phyloP scores from a whole-genome alignment of 345 rosid genomes.

The Acer saccharum region DNA sequence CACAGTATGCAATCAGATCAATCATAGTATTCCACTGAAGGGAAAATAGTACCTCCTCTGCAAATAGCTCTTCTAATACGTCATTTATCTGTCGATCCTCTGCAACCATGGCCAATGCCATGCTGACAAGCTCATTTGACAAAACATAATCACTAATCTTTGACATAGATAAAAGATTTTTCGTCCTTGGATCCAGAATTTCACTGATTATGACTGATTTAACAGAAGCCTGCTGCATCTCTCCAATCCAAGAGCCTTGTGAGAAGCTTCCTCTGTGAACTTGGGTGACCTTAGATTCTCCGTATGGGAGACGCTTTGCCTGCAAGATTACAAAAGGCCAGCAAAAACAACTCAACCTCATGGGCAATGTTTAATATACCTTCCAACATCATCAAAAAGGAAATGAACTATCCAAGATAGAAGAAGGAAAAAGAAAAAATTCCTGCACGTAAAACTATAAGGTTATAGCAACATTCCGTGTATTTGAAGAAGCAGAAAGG shows the following conservation, averaged over 20 bases:
- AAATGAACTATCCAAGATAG: background rate
- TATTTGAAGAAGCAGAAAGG: background rate
- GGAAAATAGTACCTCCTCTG: constrained; percentile 60
- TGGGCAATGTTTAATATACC: background rate
- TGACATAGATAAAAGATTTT: constrained; percentile 65
- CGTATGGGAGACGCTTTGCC: constrained; percentile 73
- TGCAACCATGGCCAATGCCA: constrained; percentile 86
- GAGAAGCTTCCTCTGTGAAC: constrained; percentile 52
- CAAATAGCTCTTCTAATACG: constrained; percentile 71
- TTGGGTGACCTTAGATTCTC: constrained; percentile 42
- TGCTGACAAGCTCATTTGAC: constrained; percentile 80
- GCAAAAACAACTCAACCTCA: background rate
- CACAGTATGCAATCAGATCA: background rate
- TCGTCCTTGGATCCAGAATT: constrained; percentile 75
- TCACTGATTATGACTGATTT: constrained; percentile 71
- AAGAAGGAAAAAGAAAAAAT: too few relatives aligned
- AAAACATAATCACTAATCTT: constrained; percentile 73
- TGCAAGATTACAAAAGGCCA: constrained; percentile 23
- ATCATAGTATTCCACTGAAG: background rate
- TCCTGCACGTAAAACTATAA: background rate
- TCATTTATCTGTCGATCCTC: constrained; percentile 76
- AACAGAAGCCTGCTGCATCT: constrained; percentile 82
- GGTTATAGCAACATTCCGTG: background rate
- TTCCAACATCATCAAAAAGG: background rate
- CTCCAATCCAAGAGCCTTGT: constrained; percentile 71